Conservation (phyloP, 441 rosid genomes). For the Aleurites moluccanus region DNA sequence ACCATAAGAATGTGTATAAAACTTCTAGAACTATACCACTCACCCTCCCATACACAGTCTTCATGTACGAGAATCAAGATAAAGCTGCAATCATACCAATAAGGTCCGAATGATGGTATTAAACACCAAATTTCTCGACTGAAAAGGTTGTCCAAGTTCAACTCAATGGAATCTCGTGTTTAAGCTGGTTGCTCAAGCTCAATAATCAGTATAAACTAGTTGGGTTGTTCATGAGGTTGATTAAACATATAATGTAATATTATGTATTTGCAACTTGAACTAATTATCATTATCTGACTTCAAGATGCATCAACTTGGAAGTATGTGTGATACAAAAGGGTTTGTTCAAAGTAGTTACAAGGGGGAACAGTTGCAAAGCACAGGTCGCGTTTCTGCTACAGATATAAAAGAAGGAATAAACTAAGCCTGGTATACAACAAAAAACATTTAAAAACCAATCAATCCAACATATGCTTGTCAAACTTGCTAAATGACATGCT, state of each 20-base stretch:
- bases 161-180: background rate
- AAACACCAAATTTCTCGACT: background rate
- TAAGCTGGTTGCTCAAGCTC: background rate
- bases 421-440: background rate
- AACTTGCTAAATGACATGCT: background rate
- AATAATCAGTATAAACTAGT: conserved; percentile 1
- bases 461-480: background rate
- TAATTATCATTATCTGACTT: background rate
- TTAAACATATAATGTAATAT: background rate
- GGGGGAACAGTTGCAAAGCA: background rate
- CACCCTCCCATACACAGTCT: background rate
- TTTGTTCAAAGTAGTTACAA: background rate
- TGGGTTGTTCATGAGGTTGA: background rate
- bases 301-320: conserved; percentile 1
- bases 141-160: background rate
- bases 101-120: background rate
- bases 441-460: background rate
- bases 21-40: background rate
- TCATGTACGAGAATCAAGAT: background rate
- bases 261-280: background rate
- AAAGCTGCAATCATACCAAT: background rate
- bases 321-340: background rate
- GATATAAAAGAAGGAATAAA: background rate
- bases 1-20: background rate
- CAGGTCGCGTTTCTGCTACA: background rate